These are phyloP conservation scores for Triadica sebifera DNA, from an alignment of 345 rosid species.

Conservation along the genomic window DNA sequence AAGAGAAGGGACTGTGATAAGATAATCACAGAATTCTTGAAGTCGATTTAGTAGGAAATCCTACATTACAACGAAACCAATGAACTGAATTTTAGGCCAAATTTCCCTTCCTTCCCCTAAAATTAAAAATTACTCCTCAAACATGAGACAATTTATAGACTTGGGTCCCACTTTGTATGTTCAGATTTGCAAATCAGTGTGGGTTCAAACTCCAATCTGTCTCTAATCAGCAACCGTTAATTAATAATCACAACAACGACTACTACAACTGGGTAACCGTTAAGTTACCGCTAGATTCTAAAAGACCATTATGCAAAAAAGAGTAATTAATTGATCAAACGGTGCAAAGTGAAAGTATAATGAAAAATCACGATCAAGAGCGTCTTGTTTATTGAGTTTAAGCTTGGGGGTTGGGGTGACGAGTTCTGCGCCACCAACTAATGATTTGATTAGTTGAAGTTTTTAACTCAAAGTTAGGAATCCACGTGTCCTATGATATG, in stretches of 20 bases:
- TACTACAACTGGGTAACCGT: constrained; percentile 28
- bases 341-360: neutral
- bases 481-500: too few relatives aligned
- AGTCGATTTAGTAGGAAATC: constrained; percentile 6
- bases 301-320: neutral
- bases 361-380: neutral
- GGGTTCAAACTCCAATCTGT: neutral
- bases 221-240: neutral
- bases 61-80: neutral
- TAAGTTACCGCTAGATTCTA: constrained; percentile 32
- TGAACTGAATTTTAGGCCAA: neutral
- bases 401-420: too few relatives aligned
- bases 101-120: neutral
- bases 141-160: constrained; percentile 16
- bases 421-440: too few relatives aligned
- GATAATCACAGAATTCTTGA: neutral
- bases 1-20: neutral
- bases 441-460: too few relatives aligned
- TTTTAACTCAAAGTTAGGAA: too few relatives aligned
- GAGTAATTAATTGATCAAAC: neutral
- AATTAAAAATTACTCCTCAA: constrained; percentile 21
- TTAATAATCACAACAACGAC: constrained; percentile 19
- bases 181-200: constrained; percentile 21
- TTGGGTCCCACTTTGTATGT: constrained; percentile 32
- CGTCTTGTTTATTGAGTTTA: neutral